phyloP scores from a whole-genome alignment of 2,329 filamentous ascomycete species.

The Parafenestella ontariensis region DNA sequence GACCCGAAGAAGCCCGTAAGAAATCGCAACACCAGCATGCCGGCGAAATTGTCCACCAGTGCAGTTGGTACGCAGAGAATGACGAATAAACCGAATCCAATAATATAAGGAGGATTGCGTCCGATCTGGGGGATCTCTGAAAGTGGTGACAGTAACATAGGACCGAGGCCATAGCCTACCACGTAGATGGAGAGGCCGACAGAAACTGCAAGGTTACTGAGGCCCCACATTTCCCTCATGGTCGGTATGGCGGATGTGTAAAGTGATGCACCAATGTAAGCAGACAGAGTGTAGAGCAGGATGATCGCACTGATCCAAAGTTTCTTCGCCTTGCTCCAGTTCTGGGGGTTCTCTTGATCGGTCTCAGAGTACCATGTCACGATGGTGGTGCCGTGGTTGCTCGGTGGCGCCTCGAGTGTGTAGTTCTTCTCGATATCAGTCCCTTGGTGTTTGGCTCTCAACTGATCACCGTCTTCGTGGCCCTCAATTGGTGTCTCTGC shows the following conservation, averaged over 20 bases:
- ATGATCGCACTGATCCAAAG: constrained; percentile 56
- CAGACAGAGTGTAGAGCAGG: constrained; percentile 57
- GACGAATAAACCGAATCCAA: constrained; percentile 58
- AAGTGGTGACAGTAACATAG: constrained; percentile 52
- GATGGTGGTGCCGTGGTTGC: too few relatives aligned
- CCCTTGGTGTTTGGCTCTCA: too few relatives aligned
- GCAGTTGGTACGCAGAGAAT: constrained; percentile 58
- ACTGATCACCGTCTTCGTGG: too few relatives aligned
- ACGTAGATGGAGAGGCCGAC: too few relatives aligned
- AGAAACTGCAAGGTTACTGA: too few relatives aligned
- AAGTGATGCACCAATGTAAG: constrained; percentile 61
- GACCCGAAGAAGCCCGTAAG: constrained; percentile 62
- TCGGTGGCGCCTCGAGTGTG: too few relatives aligned
- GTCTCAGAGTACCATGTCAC: neutral
- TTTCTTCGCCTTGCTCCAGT: constrained; percentile 52
- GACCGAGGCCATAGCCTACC: constrained; percentile 55
- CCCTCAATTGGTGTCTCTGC: too few relatives aligned
- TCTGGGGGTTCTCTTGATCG: constrained; percentile 22
- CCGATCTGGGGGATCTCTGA: constrained; percentile 60
- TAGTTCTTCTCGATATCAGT: too few relatives aligned
- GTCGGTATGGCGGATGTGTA: too few relatives aligned
- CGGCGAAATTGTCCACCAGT: constrained; percentile 59
- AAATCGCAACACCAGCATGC: constrained; percentile 61
- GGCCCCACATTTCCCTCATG: too few relatives aligned
- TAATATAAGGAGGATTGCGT: constrained; percentile 58